phyloP scores from a whole-genome alignment of 208 protist genomes.

The Tritrichomonas foetus region DNA sequence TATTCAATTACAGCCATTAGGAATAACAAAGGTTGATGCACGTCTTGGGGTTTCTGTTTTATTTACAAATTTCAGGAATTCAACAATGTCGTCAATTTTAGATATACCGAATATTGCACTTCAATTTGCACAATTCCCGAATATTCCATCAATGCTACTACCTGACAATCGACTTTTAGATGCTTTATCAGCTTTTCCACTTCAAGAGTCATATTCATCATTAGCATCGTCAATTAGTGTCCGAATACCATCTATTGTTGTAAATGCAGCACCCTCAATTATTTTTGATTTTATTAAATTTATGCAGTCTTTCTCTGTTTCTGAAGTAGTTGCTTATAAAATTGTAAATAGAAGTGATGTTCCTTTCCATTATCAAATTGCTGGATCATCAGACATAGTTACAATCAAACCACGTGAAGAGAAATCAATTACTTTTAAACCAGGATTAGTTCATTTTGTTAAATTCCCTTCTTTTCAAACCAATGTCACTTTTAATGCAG shows the following conservation, averaged over 20 bases:
- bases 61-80: neutral
- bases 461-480: neutral
- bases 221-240: neutral
- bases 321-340: neutral
- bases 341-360: neutral
- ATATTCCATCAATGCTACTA: neutral
- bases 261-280: neutral
- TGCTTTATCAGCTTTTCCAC: neutral
- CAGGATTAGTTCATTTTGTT: neutral
- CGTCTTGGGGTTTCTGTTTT: neutral
- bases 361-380: neutral
- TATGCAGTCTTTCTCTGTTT: neutral
- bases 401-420: neutral
- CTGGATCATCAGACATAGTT: neutral
- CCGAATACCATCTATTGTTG: neutral
- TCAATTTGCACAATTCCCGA: neutral
- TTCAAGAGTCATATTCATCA: neutral
- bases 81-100: slow-evolving; percentile 25
- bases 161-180: neutral
- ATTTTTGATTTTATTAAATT: neutral
- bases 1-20: neutral
- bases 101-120: neutral
- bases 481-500: neutral
- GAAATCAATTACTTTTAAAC: neutral
- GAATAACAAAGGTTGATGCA: neutral